Evolutionary conservation across 257 asterid species (phyloP), one percentile per base, ranked within the genome.

Genomic region (Euphrasia confusa): DNA sequence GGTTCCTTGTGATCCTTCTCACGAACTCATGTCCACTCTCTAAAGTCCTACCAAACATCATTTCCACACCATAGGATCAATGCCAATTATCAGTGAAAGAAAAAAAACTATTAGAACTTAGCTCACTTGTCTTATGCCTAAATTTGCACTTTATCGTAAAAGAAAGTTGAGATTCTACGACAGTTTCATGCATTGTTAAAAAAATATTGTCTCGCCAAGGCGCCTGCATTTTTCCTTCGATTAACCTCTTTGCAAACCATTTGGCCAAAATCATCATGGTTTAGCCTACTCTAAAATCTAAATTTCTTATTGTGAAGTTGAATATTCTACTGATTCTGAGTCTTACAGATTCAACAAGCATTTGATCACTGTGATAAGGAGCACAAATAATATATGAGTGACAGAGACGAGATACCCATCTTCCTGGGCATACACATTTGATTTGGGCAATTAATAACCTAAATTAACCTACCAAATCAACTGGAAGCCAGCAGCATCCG

Each of bases 1-100:
- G 75, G 70, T 70, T 73, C 55, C 11, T 50, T 50, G 55, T 50
- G 55, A 50, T 50, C 14, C 27, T 50, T 50, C 55, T 77, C 63
- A 72, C 72, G 52, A 79, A 82, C 82, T 84, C 85, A 53, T 81
- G 85, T 32, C 79, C 87, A 40, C 58, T 35, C 45, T 73, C 82
- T 71, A 81, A 79, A 67, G 76, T 84, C 64, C 77, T 68, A 52
- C 83, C 85, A 56, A 72, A 76, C 82, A 79, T 79, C 79, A 71
- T 81, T 61, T 82, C 52, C 77, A 78, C 73, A 74, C 86, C 47
- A 72, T 72, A 3, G 78, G 21, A 72, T 78, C 69, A 68, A 75
- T 66, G 61, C 77, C 74, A 60, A 75, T 77, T 24, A 84, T 81
- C 83, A 74, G 74, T 39, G 56, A n/a, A 14, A 24, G 15, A 53